These are phyloP conservation scores for Phytopythium mirpurense DNA, from an alignment of 352 stramenopile genomes.

Conservation along the genomic window DNA sequence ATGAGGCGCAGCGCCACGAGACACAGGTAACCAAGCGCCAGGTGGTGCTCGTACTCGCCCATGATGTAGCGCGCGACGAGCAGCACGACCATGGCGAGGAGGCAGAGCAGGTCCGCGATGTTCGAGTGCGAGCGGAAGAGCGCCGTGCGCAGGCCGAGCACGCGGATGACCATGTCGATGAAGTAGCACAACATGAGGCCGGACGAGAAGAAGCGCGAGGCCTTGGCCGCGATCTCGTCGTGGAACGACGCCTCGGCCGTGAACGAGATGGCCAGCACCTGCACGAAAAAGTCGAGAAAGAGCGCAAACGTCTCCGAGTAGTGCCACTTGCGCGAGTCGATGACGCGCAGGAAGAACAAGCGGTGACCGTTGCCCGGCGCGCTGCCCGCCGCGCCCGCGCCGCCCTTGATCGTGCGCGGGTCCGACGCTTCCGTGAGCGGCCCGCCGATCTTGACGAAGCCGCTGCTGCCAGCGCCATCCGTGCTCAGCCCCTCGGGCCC, in stretches of 20 bases:
- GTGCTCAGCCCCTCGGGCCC: slow-evolving; percentile 9
- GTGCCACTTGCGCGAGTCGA: slow-evolving; percentile 88
- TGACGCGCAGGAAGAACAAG: slow-evolving; percentile 77
- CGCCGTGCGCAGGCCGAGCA: slow-evolving; percentile 64
- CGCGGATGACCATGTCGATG: slow-evolving; percentile 77
- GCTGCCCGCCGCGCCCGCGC: slow-evolving; percentile 11
- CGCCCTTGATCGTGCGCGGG: slow-evolving; percentile 61
- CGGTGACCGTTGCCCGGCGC: slow-evolving; percentile 43
- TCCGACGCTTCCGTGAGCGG: slow-evolving; percentile 64
- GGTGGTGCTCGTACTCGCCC: slow-evolving; percentile 57
- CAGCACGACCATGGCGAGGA: slow-evolving; percentile 55
- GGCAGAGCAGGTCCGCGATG: slow-evolving; percentile 71
- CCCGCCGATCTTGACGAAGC: slow-evolving; percentile 80
- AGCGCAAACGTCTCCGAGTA: slow-evolving; percentile 83
- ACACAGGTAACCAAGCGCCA: slow-evolving; percentile 63
- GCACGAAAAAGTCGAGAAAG: slow-evolving; percentile 84
- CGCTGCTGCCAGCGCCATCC: slow-evolving; percentile 17
- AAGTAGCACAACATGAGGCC: slow-evolving; percentile 79
- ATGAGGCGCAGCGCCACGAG: slow-evolving; percentile 72
- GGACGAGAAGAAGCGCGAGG: slow-evolving; percentile 69
- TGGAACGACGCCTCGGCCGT: slow-evolving; percentile 51
- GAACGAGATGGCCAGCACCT: slow-evolving; percentile 80
- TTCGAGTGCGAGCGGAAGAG: slow-evolving; percentile 80
- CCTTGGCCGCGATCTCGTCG: slow-evolving; percentile 56
- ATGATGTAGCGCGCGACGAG: slow-evolving; percentile 51